Conservation (phyloP, 208 protist species). For the Acanthamoeba lenticulata region DNA sequence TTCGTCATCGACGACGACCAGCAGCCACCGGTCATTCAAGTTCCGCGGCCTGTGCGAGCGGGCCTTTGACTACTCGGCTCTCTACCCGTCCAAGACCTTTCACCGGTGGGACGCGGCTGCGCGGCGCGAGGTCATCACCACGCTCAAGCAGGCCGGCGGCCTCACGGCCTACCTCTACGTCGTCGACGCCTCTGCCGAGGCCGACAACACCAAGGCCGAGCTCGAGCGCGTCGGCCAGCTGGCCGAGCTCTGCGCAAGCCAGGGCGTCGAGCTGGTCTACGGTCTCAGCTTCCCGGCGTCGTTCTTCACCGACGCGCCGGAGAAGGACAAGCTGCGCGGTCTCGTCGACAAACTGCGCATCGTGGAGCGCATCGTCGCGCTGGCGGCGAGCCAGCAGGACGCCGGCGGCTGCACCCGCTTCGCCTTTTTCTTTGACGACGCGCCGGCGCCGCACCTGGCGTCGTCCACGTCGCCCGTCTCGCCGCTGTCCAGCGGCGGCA, state of each 20-base stretch:
- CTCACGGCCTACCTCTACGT: neutral
- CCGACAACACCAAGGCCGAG: neutral
- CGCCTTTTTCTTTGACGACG: conserved; percentile 36
- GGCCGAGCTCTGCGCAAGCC: neutral
- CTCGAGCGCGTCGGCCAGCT: neutral
- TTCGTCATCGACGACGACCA: neutral
- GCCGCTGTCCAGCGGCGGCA: neutral
- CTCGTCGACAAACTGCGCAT: neutral
- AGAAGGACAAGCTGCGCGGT: neutral
- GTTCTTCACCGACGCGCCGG: neutral
- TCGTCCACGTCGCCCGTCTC: neutral
- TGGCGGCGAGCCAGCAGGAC: neutral
- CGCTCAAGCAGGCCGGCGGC: neutral
- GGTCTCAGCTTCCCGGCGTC: neutral
- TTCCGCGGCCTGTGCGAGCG: conserved; percentile 29
- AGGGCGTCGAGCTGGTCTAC: conserved; percentile 32
- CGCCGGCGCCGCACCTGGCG: neutral
- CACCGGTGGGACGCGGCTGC: neutral
- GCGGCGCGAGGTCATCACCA: neutral
- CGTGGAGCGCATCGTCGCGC: neutral
- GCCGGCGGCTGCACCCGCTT: neutral
- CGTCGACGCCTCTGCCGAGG: neutral
- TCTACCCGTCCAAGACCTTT: neutral
- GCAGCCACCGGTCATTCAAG: conserved; percentile 18
- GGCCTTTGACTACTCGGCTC: neutral